phyloP scores from a whole-genome alignment of 208 protist species.

The Trypanosoma lewisi region DNA sequence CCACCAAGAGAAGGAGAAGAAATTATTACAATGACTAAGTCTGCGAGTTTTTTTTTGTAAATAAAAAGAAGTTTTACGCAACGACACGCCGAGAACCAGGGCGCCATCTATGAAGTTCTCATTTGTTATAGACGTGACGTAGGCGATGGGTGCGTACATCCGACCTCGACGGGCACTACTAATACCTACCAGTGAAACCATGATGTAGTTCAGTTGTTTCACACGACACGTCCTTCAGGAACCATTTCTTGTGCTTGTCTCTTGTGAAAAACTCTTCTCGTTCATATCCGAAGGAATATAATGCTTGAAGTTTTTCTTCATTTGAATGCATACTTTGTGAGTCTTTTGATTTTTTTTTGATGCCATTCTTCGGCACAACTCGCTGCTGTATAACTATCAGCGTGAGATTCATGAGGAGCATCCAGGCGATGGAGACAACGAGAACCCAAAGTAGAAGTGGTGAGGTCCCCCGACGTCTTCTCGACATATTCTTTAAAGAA shows the following conservation, averaged over 20 bases:
- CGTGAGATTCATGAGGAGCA: background rate
- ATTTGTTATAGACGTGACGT: constrained; percentile 32
- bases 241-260: too few relatives aligned
- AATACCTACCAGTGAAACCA: too few relatives aligned
- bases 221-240: too few relatives aligned
- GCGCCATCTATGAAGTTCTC: constrained; percentile 39
- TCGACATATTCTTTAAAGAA: background rate
- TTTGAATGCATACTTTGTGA: too few relatives aligned
- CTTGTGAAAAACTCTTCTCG: too few relatives aligned
- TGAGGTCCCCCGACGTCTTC: background rate
- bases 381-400: background rate
- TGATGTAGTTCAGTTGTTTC: too few relatives aligned
- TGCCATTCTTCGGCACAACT: too few relatives aligned
- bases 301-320: too few relatives aligned
- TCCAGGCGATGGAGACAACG: background rate
- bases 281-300: too few relatives aligned
- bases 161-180: background rate
- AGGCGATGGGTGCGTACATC: constrained; percentile 22
- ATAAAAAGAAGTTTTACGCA: constrained; percentile 16
- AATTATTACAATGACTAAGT: constrained; percentile 26
- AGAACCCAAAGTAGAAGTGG: background rate
- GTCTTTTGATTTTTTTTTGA: too few relatives aligned
- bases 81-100: constrained; percentile 28
- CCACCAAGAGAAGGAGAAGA: too few relatives aligned
- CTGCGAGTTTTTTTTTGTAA: constrained; percentile 7